A percentile compares a stretch with the other conserved stretches of the same genome.
Evolutionary conservation across 2,329 filamentous ascomycete species (phyloP).

Genomic region (Trichoderma guizhouense): DNA sequence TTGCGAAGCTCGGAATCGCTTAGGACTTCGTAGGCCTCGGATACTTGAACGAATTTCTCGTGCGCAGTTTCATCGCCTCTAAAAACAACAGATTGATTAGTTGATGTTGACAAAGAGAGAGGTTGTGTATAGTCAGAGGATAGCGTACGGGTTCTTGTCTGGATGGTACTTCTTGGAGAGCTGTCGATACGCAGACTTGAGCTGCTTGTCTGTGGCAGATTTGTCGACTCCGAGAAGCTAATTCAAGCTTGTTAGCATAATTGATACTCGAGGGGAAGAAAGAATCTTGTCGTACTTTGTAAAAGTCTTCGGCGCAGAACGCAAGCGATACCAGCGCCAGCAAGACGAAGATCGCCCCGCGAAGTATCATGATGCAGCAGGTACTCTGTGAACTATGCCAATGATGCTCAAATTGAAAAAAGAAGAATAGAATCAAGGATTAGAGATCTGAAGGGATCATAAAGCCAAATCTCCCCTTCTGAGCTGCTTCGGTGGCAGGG

Average conservation of each 20-base stretch:
- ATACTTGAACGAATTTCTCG: conserved; percentile 88
- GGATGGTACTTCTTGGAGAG: conserved; percentile 96
- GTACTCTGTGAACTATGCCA: conserved; percentile 19
- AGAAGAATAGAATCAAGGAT: too few relatives aligned
- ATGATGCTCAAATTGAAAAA: background rate
- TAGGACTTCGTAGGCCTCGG: conserved; percentile 92
- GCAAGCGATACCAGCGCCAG: conserved; percentile 53
- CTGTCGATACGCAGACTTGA: conserved; percentile 89
- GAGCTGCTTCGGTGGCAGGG: conserved; percentile 1
- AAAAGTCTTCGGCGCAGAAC: conserved; percentile 68
- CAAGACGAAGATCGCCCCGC: conserved; percentile 49
- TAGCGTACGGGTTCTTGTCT: conserved; percentile 89
- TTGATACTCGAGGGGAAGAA: background rate
- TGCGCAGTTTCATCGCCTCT: conserved; percentile 77
- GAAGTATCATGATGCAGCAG: conserved; percentile 48
- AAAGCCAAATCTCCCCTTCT: background rate
- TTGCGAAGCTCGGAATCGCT: conserved; percentile 74
- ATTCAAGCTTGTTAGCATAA: background rate
- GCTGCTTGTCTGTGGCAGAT: conserved; percentile 76
- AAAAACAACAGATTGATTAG: background rate
- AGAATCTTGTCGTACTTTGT: conserved; percentile 55
- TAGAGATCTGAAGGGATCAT: background rate
- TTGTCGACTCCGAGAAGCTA: conserved; percentile 78
- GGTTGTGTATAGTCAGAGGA: background rate
- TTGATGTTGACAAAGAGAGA: background rate